Conservation (phyloP, 495 filamentous ascomycete species). For the Aspergillus coremiiformis region DNA sequence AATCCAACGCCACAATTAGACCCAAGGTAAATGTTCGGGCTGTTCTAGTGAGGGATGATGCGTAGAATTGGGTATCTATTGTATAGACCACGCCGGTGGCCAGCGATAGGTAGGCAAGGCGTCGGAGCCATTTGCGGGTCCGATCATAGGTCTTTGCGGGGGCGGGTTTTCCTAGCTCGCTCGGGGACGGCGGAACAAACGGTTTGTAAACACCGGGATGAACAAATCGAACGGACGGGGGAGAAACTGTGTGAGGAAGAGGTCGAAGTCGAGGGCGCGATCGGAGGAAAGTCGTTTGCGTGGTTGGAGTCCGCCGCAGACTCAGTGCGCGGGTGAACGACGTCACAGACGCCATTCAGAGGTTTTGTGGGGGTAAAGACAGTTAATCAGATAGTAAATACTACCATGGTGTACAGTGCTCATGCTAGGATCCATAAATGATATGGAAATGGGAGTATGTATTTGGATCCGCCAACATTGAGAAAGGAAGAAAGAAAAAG, state of each 20-base stretch:
- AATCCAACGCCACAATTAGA: constrained; percentile 78
- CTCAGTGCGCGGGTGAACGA: constrained; percentile 23
- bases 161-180: constrained; percentile 67
- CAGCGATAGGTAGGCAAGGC: constrained; percentile 57
- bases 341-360: constrained; percentile 23
- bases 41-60: constrained; percentile 70
- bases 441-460: too few species aligned
- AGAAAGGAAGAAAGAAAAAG: too few species aligned
- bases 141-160: constrained; percentile 57
- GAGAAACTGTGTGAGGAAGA: constrained; percentile 4
- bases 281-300: constrained; percentile 4
- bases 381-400: too few species aligned
- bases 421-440: too few species aligned
- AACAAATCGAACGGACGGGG: constrained; percentile 17
- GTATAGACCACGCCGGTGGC: constrained; percentile 53
- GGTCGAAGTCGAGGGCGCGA: constrained; percentile 1
- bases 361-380: too few species aligned
- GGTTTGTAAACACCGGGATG: constrained; percentile 49
- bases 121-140: constrained; percentile 65
- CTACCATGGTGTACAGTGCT: background rate
- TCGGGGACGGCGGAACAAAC: constrained; percentile 74
- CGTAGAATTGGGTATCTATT: constrained; percentile 66
- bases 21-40: constrained; percentile 72
- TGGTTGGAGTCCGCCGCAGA: constrained; percentile 8
- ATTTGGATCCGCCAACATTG: too few species aligned